Base-by-base conservation (phyloP, 1,284 basidiomycete species). In the Malassezia japonica region DNA sequence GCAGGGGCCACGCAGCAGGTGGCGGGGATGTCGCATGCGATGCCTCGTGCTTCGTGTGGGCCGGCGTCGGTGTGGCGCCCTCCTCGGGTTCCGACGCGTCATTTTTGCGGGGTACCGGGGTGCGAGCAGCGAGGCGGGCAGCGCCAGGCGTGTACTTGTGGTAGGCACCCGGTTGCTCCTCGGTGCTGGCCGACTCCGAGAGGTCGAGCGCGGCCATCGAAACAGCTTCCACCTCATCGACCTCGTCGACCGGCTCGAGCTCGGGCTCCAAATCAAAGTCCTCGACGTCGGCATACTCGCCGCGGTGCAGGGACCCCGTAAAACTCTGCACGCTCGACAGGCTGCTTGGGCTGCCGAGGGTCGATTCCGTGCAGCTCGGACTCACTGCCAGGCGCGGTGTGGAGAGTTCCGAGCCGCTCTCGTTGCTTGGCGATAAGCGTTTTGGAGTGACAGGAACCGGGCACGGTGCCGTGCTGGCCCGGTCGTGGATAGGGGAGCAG, bases 241-340 rank as follows among this genome's bases (percentile, higher is more conserved):
- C 50, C 40, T 70, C 66, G 38, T 57, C 62, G 21, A 64, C 65
- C 8, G 61, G 64, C 41, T 69, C 64, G 20, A 70, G 61, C 40
- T 70, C 67, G 8, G 60, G 64, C 39, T 70, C 67, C 9, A 64
- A 52, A 37, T 67, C 64, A 20, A 65, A 55, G 35, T 70, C 68
- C 37, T 70, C 68, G 15, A 67, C 62, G 48, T 70, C 68, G 24
- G 64, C 64, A 23, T 62, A 53, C 15, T 70, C 66, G 36, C 68
- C 68, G 23, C 59, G 61, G 32, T 58, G 57, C 33, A 38, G 31
- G 2, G 46, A 55, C 23, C 50, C 39, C 7, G 28, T 45, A 27
- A 60, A 63, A 36, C 62, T 64, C 50, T 44, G 61, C 34, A 64
- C 57, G 45, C 62, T 65, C 7, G 65, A 62, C 20, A 70, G 46